These are phyloP conservation scores for Phlegmacium glaucopus DNA, from an alignment of 768 basidiomycete genomes.

Conservation along the genomic window DNA sequence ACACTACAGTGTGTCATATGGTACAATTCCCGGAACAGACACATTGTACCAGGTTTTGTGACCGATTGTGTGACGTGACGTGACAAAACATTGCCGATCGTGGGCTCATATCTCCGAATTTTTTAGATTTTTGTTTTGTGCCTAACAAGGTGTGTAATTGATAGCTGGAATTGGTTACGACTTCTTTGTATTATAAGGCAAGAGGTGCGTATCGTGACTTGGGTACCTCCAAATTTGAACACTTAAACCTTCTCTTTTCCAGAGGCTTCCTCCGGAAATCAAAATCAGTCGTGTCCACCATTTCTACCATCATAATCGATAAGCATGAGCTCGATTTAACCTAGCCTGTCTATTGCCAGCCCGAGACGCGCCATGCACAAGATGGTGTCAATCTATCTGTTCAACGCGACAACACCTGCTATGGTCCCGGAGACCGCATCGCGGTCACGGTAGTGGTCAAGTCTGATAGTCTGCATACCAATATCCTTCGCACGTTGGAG, in stretches of 20 bases:
- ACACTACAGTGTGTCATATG: too few species aligned
- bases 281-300: slow-evolving; percentile 63
- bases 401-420: slow-evolving; percentile 74
- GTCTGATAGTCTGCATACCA: slow-evolving; percentile 63
- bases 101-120: slow-evolving; percentile 23
- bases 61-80: too few species aligned
- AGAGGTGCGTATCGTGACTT: slow-evolving; percentile 54
- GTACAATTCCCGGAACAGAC: too few species aligned
- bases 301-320: slow-evolving; percentile 76
- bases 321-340: slow-evolving; percentile 93
- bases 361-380: slow-evolving; percentile 63
- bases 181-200: slow-evolving; percentile 83
- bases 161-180: slow-evolving; percentile 87
- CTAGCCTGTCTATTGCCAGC: slow-evolving; percentile 88
- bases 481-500: slow-evolving; percentile 81
- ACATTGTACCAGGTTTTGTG: too few species aligned
- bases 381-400: slow-evolving; percentile 76
- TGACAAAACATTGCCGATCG: too few species aligned
- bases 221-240: too few species aligned
- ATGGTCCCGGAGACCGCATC: slow-evolving; percentile 83
- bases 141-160: not conserved
- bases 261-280: slow-evolving; percentile 83
- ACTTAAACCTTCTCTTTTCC: slow-evolving; percentile 2
- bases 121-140: too few species aligned
- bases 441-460: slow-evolving; percentile 68